Conservation (phyloP, 2,329 filamentous ascomycete species). For the Cercospora sesami region DNA sequence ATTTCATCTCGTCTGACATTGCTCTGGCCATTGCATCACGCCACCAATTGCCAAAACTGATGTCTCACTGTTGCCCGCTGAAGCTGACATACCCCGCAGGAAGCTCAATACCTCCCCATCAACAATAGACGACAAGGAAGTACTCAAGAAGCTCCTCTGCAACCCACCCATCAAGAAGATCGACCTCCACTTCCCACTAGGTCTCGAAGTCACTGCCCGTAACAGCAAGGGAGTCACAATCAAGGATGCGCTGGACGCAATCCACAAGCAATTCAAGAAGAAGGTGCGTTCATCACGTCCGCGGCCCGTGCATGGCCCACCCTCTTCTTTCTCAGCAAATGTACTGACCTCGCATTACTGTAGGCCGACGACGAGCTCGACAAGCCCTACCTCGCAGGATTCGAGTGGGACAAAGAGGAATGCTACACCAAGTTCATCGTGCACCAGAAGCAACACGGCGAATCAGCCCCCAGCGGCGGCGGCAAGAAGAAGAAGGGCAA, state of each 20-base stretch:
- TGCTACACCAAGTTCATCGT: slow-evolving; percentile 85
- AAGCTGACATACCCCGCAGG: slow-evolving; percentile 55
- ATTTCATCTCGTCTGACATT: background rate
- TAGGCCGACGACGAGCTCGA: slow-evolving; percentile 91
- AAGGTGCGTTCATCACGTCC: slow-evolving; percentile 57
- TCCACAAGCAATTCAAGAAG: slow-evolving; percentile 96
- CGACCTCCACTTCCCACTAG: slow-evolving; percentile 86
- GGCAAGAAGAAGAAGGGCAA: slow-evolving; percentile 60
- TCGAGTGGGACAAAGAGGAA: slow-evolving; percentile 95
- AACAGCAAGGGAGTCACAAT: slow-evolving; percentile 95
- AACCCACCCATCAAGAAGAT: slow-evolving; percentile 88
- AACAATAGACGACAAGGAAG: slow-evolving; percentile 77
- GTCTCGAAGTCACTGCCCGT: slow-evolving; percentile 81
- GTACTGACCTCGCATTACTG: background rate
- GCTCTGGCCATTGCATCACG: background rate
- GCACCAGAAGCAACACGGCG: slow-evolving; percentile 73
- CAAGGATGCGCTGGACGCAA: slow-evolving; percentile 93
- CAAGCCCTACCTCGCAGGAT: slow-evolving; percentile 81
- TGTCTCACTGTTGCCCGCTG: background rate
- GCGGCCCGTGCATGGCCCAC: no score
- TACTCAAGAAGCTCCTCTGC: slow-evolving; percentile 78
- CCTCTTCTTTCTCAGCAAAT: slow-evolving; percentile 34
- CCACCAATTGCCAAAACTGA: background rate
- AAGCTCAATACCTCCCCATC: slow-evolving; percentile 86
- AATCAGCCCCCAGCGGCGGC: slow-evolving; percentile 52